Base-by-base conservation (phyloP, 495 filamentous ascomycete genomes). In the Hypoxylon fuscum region DNA sequence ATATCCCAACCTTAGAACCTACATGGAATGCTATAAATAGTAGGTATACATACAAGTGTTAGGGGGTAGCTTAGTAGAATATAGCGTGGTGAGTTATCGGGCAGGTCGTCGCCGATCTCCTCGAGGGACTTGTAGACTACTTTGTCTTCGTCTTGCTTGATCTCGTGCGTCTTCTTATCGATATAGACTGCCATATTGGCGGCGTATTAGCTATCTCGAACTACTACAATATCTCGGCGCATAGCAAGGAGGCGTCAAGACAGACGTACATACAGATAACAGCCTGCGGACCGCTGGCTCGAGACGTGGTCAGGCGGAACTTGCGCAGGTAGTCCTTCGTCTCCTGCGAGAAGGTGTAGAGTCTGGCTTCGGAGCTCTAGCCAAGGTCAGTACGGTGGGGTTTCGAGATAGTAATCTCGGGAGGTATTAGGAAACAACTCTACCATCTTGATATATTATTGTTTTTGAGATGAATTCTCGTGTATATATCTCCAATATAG, bases 271-370 rank as follows among this genome's bases (percentile, higher is more conserved):
- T 91, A 97, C 95, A 97, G 57, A 98, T 93, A 64, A 94, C 84
- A 53, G 93, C 95, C 80, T 97, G 93, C 0, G 93, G 87, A 35
- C 89, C 85, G 66, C 88, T 92, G n/a, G 91, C 85, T 60, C 95
- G 82, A 20, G 93, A 97, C 5, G 95, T 97, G 9, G 87, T 83
- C 8, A 98, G 81, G 32, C 95, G 90, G 78, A 98, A 98, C 73
- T 96, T 97, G 70, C 90, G 88, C 53, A 98, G 83, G 71, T 90
- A 85, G 64, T 90, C 87, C 75, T 86, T 91, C 21, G 91, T 97
- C 75, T 93, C 90, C 40, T 87, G 81, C 27, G 91, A 93, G 85
- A 98, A 96, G 21, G 93, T 88, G 77, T 98, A 98, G 64, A 98
- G 83, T 55, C 95, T 83, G 48, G 91, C 83, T 79, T 97, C 94